Evolutionary conservation across 1,284 basidiomycete species (phyloP), one percentile per base, ranked within the genome.

Genomic region (Leccinum pachyderme): DNA sequence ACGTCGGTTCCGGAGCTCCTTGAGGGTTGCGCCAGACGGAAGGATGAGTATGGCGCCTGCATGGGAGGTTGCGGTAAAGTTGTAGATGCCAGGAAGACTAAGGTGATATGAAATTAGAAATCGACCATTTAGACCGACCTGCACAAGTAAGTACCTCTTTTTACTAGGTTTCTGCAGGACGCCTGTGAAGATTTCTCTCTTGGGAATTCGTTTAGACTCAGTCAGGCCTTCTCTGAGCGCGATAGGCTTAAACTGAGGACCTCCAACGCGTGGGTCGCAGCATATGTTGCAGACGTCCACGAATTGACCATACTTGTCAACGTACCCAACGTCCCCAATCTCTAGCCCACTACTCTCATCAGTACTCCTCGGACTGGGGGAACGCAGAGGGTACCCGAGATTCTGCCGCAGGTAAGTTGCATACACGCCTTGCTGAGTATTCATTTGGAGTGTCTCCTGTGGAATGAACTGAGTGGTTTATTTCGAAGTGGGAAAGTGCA

Each of bases 281-380:
- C 33, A 35, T 35, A n/a, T 2, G n/a, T 37, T 37, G 48, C 55
- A 60, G 12, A 60, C 37, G 53, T 45, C 31, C 4, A 8, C 25
- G 9, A 59, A 52, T 35, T n/a, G n/a, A 2, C 58, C 58, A 15
- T 50, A 13, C 1, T 25, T 5, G 33, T 50, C 18, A 11, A 48
- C 41, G 31, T 49, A 35, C 12, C 58, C 58, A 7, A 59, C 53
- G 15, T 59, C 58, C 11, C 58, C 59, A 5, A 59, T 59, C 25
- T 44, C 50, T 5, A 57, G 41, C 3, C 58, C 58, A 0, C 7
- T n/a, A n/a, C n/a, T n/a, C 15, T 6, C 44, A 9, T 49, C 41
- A 5, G 13, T 24, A 7, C 5, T 13, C 4, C 41, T 22, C 24
- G 58, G 54, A 11, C 24, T 33, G 6, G 58, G 58, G 15, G 15